These are phyloP conservation scores for Phaseolus coccineus DNA, from an alignment of 331 rosid genomes.

Conservation along the genomic window DNA sequence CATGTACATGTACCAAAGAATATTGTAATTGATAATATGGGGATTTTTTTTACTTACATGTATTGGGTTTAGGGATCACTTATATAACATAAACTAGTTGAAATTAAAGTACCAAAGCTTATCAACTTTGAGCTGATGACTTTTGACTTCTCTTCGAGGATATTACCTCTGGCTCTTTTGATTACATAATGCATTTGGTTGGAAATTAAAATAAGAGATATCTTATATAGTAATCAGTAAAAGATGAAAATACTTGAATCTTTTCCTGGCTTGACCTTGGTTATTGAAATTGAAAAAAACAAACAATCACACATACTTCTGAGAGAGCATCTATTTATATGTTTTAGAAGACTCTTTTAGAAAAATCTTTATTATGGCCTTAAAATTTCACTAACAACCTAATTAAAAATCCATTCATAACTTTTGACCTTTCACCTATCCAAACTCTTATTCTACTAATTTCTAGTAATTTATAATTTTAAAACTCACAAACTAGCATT, in stretches of 20 bases:
- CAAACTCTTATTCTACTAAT: too few relatives aligned
- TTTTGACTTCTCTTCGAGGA: slow-evolving; percentile 45
- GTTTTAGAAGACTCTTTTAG: too few relatives aligned
- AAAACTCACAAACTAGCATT: too few relatives aligned
- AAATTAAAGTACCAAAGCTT: slow-evolving; percentile 6
- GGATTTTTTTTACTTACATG: neutral
- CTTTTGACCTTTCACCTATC: too few relatives aligned
- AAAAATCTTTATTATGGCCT: too few relatives aligned
- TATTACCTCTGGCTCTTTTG: slow-evolving; percentile 38
- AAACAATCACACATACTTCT: too few relatives aligned
- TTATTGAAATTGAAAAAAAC: slow-evolving; percentile 10
- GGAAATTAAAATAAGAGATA: slow-evolving; percentile 7
- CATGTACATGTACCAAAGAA: slow-evolving; percentile 1
- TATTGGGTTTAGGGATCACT: neutral
- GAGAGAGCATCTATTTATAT: too few relatives aligned
- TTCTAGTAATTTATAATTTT: too few relatives aligned
- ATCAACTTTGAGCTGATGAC: slow-evolving; percentile 20
- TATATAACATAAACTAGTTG: neutral
- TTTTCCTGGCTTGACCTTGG: neutral
- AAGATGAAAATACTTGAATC: neutral
- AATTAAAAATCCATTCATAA: too few relatives aligned
- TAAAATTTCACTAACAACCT: too few relatives aligned
- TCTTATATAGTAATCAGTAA: neutral
- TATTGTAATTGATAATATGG: neutral
- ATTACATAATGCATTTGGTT: slow-evolving; percentile 8